Conservation (phyloP, 2,329 filamentous ascomycete species). For the Dactylonectria macrodidyma region DNA sequence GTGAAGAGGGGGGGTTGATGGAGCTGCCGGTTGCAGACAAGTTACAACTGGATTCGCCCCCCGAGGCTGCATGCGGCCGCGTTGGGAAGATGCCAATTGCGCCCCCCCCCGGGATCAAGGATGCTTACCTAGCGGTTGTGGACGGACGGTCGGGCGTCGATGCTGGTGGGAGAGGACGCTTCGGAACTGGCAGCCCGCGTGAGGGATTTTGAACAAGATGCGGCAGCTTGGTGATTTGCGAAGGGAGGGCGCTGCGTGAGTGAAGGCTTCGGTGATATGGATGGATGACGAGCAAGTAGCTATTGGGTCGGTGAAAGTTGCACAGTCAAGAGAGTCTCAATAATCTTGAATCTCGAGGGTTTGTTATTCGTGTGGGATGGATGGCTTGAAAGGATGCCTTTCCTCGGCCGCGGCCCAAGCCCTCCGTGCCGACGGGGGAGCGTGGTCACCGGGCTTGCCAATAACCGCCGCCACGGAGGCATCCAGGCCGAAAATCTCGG, state of each 20-base stretch:
- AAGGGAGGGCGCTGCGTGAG: background rate
- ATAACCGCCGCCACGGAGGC: background rate
- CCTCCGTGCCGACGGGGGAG: background rate
- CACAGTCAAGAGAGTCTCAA: background rate
- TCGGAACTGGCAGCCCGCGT: slow-evolving; percentile 14
- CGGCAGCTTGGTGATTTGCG: background rate
- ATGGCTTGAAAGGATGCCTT: background rate
- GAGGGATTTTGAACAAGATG: slow-evolving; percentile 19
- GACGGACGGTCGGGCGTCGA: background rate
- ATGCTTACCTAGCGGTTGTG: background rate
- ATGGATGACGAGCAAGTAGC: background rate
- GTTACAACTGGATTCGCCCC: slow-evolving; percentile 14
- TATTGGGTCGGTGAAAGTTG: background rate
- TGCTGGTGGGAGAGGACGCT: background rate
- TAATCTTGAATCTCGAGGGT: background rate
- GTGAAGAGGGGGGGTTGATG: slow-evolving; percentile 9
- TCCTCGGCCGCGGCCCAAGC: background rate
- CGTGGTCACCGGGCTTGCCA: background rate
- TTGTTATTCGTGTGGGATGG: background rate
- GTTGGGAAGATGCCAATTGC: slow-evolving; percentile 16
- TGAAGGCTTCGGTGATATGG: background rate
- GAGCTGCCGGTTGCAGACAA: slow-evolving; percentile 1
- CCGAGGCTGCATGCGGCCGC: slow-evolving; percentile 20
- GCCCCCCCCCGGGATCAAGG: slow-evolving; percentile 10
- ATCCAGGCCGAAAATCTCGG: background rate